A percentile compares a stretch with the other conserved stretches of the same genome.
These are phyloP conservation scores for Kockovaella imperatae DNA, from an alignment of 768 basidiomycete genomes.

Conservation along the genomic window DNA sequence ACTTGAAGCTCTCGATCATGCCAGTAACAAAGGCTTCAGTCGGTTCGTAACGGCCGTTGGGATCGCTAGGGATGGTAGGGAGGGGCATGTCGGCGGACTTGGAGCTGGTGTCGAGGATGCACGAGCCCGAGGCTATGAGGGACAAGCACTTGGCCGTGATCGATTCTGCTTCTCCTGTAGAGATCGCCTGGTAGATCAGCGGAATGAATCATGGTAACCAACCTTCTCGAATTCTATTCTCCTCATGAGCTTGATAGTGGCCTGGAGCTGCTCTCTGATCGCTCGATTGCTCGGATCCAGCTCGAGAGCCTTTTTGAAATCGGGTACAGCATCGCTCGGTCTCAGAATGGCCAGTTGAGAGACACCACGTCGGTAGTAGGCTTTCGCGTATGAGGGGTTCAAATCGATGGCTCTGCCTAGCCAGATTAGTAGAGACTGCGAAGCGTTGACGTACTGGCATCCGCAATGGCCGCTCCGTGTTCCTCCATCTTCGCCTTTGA, in stretches of 20 bases:
- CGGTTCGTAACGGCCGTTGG: conserved; percentile 52
- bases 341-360: conserved; percentile 85
- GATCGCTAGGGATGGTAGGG: conserved; percentile 61
- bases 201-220: conserved; percentile 5
- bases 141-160: conserved; percentile 66
- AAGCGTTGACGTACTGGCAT: conserved; percentile 60
- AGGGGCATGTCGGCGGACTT: conserved; percentile 48
- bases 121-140: conserved; percentile 72
- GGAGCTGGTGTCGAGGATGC: conserved; percentile 67
- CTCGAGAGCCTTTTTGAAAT: conserved; percentile 74
- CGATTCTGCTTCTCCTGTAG: conserved; percentile 78
- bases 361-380: conserved; percentile 63
- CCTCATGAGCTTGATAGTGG: conserved; percentile 84
- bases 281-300: conserved; percentile 81
- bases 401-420: conserved; percentile 75
- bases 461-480: conserved; percentile 80
- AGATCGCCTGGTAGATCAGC: conserved; percentile 56
- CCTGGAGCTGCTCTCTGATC: conserved; percentile 68
- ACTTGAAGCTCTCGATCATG: conserved; percentile 90
- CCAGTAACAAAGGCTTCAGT: conserved; percentile 67
- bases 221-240: conserved; percentile 90
- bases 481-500: conserved; percentile 85
- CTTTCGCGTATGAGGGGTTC: conserved; percentile 81
- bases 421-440: not conserved
- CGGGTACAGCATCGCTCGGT: conserved; percentile 73